phyloP scores from a whole-genome alignment of 352 stramenopile species.

The Globisporangium nagaii region DNA sequence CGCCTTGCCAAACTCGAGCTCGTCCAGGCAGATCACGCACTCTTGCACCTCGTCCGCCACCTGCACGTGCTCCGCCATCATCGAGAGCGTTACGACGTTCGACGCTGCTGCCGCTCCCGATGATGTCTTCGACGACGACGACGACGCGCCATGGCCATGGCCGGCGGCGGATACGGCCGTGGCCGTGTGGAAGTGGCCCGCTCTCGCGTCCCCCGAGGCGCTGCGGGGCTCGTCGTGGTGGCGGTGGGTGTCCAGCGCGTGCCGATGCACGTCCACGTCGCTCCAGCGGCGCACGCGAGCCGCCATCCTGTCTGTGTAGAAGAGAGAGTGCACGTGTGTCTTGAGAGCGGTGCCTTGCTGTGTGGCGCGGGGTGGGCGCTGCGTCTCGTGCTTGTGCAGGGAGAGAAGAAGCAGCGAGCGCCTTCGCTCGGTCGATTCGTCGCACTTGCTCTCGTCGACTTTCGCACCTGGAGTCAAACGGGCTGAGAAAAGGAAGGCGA shows the following conservation, averaged over 20 bases:
- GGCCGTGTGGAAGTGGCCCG: slow-evolving; percentile 11
- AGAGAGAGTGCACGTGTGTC: background rate
- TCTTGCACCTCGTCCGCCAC: slow-evolving; percentile 41
- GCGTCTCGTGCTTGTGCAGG: too few relatives aligned
- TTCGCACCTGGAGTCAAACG: too few relatives aligned
- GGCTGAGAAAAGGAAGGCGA: too few relatives aligned
- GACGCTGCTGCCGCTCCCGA: background rate
- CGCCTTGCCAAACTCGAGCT: slow-evolving; percentile 52
- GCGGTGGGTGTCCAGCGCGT: too few relatives aligned
- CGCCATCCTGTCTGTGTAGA: slow-evolving; percentile 9
- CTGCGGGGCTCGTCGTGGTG: background rate
- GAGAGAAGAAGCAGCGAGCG: too few relatives aligned
- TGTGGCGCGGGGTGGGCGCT: too few relatives aligned
- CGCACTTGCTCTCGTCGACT: too few relatives aligned
- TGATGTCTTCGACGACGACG: background rate
- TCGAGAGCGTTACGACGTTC: slow-evolving; percentile 31
- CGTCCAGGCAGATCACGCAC: slow-evolving; percentile 84
- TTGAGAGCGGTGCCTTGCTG: too few relatives aligned
- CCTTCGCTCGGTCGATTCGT: too few relatives aligned
- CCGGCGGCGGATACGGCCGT: slow-evolving; percentile 15
- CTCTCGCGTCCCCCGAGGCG: background rate
- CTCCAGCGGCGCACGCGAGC: slow-evolving; percentile 65
- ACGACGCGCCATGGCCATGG: too few relatives aligned
- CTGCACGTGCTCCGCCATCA: slow-evolving; percentile 17
- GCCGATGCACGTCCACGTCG: slow-evolving; percentile 46